Conservation (phyloP, 805 yeast genomes). For the Ogataea minuta region DNA sequence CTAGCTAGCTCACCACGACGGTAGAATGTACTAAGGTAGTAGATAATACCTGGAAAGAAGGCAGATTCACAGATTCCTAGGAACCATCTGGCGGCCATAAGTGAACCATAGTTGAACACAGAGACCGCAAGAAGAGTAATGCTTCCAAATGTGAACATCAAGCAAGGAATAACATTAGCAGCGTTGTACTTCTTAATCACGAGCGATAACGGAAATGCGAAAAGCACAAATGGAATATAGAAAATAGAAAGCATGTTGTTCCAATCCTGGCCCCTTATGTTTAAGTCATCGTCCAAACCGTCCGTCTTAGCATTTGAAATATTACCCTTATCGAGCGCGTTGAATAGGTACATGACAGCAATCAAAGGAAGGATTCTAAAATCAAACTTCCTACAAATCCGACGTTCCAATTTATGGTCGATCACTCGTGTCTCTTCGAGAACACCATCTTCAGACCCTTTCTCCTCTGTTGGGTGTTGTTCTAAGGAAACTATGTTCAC, state of each 20-base stretch:
- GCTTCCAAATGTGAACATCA: conserved; percentile 46
- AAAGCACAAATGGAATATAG: conserved; percentile 44
- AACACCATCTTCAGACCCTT: conserved; percentile 1
- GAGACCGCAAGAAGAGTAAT: conserved; percentile 39
- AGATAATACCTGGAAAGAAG: conserved; percentile 40
- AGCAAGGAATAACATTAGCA: conserved; percentile 42
- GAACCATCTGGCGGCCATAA: conserved; percentile 37
- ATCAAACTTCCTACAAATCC: conserved; percentile 43
- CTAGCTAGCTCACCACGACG: conserved; percentile 39
- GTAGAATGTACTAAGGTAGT: conserved; percentile 38
- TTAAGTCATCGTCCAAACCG: conserved; percentile 41
- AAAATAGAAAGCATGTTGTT: conserved; percentile 45
- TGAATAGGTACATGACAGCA: conserved; percentile 46
- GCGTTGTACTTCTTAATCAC: conserved; percentile 42
- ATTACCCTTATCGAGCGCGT: conserved; percentile 49
- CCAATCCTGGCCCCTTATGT: conserved; percentile 42
- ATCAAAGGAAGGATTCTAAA: conserved; percentile 43
- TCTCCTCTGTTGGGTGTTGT: conserved; percentile 6
- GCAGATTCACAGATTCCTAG: conserved; percentile 39
- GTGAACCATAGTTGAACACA: conserved; percentile 39
- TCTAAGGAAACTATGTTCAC: conserved; percentile 14
- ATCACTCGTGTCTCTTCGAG: conserved; percentile 11
- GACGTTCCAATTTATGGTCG: conserved; percentile 28
- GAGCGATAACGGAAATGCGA: conserved; percentile 43
- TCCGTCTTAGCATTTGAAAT: conserved; percentile 50